These are phyloP conservation scores for Debaryomycetaceae sp. DNA, from an alignment of 1,139 yeast genomes.

Conservation along the genomic window DNA sequence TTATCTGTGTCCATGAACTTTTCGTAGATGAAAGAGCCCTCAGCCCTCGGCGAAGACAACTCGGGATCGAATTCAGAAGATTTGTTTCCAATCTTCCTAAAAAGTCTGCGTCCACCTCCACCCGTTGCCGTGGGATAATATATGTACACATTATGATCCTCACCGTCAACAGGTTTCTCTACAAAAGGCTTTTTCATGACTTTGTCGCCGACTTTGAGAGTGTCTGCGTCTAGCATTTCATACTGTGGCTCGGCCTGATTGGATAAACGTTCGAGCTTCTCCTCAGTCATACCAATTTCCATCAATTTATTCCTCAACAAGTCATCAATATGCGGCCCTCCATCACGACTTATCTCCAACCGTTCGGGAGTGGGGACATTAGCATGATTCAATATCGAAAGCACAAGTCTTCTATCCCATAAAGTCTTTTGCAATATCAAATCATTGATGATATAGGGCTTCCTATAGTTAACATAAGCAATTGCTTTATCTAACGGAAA, in stretches of 20 bases:
- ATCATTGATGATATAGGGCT: constrained; percentile 89
- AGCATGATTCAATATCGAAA: constrained; percentile 75
- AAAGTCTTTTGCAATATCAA: constrained; percentile 85
- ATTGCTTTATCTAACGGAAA: constrained; percentile 97
- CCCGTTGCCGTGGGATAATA: constrained; percentile 87
- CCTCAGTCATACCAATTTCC: constrained; percentile 35
- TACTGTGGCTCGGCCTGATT: constrained; percentile 71
- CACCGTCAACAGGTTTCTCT: constrained; percentile 98
- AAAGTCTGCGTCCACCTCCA: constrained; percentile 94
- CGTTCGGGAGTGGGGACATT: constrained; percentile 87
- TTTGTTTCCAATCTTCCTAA: constrained; percentile 95
- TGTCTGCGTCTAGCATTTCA: constrained; percentile 88
- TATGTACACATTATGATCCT: constrained; percentile 93
- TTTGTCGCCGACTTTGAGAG: constrained; percentile 73
- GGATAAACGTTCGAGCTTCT: constrained; percentile 57
- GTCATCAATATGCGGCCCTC: constrained; percentile 82
- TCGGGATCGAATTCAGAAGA: constrained; percentile 94
- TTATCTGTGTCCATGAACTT: constrained; percentile 97
- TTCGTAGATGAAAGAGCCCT: constrained; percentile 91
- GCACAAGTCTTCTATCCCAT: constrained; percentile 94
- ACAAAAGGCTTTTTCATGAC: constrained; percentile 85
- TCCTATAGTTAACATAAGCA: constrained; percentile 79
- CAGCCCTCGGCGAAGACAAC: constrained; percentile 69
- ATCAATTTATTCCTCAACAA: constrained; percentile 48
- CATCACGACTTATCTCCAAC: constrained; percentile 88